phyloP scores from a whole-genome alignment of 805 yeast species.

The Metschnikowia koreensis region DNA sequence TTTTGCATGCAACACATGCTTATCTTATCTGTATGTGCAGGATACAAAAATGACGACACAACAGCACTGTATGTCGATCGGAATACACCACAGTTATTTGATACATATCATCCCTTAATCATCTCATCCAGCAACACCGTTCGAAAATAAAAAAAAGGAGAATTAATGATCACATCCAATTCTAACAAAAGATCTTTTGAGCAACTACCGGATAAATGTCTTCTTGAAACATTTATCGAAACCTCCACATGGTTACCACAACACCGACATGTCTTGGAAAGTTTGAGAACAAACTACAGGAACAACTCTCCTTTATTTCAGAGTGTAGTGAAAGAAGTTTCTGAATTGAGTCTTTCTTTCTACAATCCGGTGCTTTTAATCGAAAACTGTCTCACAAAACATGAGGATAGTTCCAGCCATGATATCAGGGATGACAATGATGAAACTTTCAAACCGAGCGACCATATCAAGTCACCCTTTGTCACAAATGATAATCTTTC shows the following conservation, averaged over 20 bases:
- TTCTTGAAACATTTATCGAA: conserved; percentile 6
- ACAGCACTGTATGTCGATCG: no score
- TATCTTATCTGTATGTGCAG: conserved; percentile 2
- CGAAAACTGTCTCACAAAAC: neutral
- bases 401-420: neutral
- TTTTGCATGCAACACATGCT: neutral
- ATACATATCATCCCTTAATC: no score
- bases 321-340: neutral
- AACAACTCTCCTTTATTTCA: neutral
- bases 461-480: no score
- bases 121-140: no score
- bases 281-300: neutral
- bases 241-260: conserved; percentile 5
- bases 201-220: neutral
- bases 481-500: no score
- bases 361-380: neutral
- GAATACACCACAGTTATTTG: no score
- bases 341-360: neutral
- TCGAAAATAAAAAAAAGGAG: neutral
- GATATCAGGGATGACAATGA: neutral
- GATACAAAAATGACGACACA: neutral
- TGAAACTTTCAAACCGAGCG: no score
- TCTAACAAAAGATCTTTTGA: neutral
- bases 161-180: neutral
- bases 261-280: conserved; percentile 1